Evolutionary conservation across 805 yeast species (phyloP).

Genomic region (Barnettozyma siamensis): DNA sequence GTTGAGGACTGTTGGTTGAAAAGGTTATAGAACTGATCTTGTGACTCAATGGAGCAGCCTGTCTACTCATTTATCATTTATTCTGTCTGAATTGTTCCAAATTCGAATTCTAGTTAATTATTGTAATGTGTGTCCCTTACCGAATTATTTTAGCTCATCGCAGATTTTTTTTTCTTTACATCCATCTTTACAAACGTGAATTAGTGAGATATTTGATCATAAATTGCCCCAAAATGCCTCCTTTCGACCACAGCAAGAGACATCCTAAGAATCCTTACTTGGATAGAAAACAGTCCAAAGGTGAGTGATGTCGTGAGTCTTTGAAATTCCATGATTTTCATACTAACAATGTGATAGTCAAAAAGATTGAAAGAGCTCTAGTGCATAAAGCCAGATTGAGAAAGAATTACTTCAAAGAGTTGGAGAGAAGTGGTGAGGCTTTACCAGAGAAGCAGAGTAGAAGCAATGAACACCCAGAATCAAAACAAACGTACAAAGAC

Average conservation of each 20-base stretch:
- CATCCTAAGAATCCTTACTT: constrained; percentile 19
- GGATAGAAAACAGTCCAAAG: constrained; percentile 22
- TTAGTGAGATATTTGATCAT: too few species aligned
- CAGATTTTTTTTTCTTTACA: constrained; percentile 2
- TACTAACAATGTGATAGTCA: constrained; percentile 28
- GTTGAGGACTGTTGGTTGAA: too few species aligned
- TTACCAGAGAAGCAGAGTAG: constrained; percentile 39
- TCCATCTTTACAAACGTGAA: too few species aligned
- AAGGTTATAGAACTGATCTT: too few species aligned
- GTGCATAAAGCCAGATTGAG: constrained; percentile 76
- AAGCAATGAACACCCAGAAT: constrained; percentile 11
- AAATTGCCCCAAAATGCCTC: constrained; percentile 3
- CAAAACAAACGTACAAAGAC: constrained; percentile 29
- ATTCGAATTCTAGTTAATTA: too few species aligned
- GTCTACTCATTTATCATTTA: too few species aligned
- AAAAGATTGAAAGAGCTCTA: constrained; percentile 73
- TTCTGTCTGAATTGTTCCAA: too few species aligned
- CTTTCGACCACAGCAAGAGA: constrained; percentile 5
- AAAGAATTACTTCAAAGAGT: constrained; percentile 72
- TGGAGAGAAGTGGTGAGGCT: constrained; percentile 63
- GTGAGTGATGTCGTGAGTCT: constrained; percentile 5
- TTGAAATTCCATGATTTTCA: background rate
- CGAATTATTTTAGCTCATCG: constrained; percentile 8
- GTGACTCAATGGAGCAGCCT: too few species aligned
- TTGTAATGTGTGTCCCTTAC: too few species aligned